Percentiles rank a stretch among this genome's conserved stretches.
Conservation (phyloP, 306 rosid species). For the Rosa multiflora region DNA sequence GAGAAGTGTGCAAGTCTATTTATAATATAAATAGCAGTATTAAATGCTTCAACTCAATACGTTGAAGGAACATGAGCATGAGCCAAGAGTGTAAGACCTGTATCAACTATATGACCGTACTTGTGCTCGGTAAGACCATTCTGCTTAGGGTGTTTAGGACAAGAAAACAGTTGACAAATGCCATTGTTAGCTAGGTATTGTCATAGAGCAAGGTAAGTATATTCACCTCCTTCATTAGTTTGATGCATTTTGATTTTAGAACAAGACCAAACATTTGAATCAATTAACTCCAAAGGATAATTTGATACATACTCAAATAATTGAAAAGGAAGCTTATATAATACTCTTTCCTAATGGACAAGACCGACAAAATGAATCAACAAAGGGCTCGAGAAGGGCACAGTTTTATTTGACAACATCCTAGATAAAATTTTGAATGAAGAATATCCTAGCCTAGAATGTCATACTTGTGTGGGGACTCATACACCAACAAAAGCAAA, state of each 20-base stretch:
- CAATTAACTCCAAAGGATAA: neutral
- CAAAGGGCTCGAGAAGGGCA: neutral
- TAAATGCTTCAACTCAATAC: too few relatives aligned
- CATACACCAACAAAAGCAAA: neutral
- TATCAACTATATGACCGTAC: neutral
- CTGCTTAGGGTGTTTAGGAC: neutral
- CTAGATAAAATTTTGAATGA: neutral
- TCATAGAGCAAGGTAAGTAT: neutral
- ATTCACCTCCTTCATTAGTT: neutral
- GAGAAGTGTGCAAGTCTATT: too few relatives aligned
- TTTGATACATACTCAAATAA: neutral
- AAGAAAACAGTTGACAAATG: neutral
- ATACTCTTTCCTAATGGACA: neutral
- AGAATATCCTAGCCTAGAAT: neutral
- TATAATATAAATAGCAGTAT: too few relatives aligned
- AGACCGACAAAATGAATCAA: neutral
- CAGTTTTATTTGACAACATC: neutral
- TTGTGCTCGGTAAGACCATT: neutral
- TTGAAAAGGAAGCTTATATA: neutral
- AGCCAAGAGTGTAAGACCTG: neutral
- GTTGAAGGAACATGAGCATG: neutral
- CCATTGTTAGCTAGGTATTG: neutral
- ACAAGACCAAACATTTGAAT: neutral
- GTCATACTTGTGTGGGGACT: neutral
- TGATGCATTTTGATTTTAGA: neutral